These are phyloP conservation scores for Staphylotrichum tortipilum DNA, from an alignment of 495 filamentous ascomycete species.

Conservation along the genomic window DNA sequence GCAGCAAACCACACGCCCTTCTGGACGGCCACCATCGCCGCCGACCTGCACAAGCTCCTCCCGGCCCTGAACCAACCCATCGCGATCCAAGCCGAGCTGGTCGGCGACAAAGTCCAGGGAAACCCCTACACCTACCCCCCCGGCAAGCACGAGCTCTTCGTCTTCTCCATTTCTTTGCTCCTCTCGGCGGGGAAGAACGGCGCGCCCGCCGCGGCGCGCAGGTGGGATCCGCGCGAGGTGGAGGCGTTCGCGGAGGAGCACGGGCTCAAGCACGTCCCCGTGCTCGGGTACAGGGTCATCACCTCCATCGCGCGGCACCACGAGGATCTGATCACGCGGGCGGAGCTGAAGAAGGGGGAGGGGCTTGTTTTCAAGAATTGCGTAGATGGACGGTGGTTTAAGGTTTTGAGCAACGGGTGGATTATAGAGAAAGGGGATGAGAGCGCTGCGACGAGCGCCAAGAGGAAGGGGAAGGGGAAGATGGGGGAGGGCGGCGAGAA, in stretches of 20 bases:
- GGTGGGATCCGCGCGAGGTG: constrained; percentile 5
- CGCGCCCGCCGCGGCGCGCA: neutral
- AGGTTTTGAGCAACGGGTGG: constrained; percentile 18
- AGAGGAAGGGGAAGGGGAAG: neutral
- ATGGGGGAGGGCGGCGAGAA: neutral
- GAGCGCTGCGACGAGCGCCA: neutral
- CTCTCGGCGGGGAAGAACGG: too few species aligned
- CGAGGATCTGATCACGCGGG: constrained; percentile 12
- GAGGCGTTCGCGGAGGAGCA: constrained; percentile 6
- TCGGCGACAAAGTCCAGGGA: constrained; percentile 15
- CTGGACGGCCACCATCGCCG: constrained; percentile 12
- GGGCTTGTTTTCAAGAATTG: constrained; percentile 26
- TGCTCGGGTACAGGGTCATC: constrained; percentile 17
- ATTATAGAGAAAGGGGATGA: constrained; percentile 11
- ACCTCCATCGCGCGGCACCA: constrained; percentile 12
- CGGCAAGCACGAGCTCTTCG: constrained; percentile 11
- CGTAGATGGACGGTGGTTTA: constrained; percentile 23
- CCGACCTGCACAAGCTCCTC: constrained; percentile 10
- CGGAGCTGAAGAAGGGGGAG: constrained; percentile 14
- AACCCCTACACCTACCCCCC: constrained; percentile 15
- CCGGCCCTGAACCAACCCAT: constrained; percentile 1
- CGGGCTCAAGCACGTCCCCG: constrained; percentile 19
- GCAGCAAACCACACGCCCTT: neutral
- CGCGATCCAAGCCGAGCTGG: constrained; percentile 24
- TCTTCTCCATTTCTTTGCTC: constrained; percentile 21